Conservation (phyloP, 2,329 filamentous ascomycete species). For the Graphilbum sp. region DNA sequence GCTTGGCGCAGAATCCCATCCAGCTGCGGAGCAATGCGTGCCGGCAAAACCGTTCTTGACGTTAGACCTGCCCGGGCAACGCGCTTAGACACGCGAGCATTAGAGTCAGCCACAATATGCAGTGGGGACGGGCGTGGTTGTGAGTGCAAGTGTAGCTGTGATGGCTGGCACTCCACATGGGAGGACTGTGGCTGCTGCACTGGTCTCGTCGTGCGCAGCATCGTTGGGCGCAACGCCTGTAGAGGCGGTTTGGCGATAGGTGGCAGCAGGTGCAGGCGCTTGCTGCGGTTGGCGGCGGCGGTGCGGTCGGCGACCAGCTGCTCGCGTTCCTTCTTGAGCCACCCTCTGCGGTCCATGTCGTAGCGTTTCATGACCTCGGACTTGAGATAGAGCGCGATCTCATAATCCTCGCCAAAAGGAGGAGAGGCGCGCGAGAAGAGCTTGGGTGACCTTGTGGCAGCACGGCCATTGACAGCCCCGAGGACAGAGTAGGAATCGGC, state of each 20-base stretch:
- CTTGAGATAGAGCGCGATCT: slow-evolving; percentile 33
- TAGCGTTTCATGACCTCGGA: slow-evolving; percentile 34
- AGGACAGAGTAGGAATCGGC: slow-evolving; percentile 22
- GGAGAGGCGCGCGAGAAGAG: slow-evolving; percentile 28
- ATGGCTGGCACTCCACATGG: slow-evolving; percentile 17
- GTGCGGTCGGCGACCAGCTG: slow-evolving; percentile 30
- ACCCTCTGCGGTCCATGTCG: slow-evolving; percentile 25
- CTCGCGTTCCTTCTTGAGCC: slow-evolving; percentile 33
- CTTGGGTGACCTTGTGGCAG: slow-evolving; percentile 24
- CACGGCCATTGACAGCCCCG: slow-evolving; percentile 32
- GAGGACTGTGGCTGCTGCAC: slow-evolving; percentile 11
- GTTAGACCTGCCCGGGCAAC: background rate
- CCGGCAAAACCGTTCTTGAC: slow-evolving; percentile 5
- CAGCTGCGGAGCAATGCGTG: slow-evolving; percentile 11
- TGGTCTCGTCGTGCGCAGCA: background rate
- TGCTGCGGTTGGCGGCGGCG: slow-evolving; percentile 21
- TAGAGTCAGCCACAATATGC: slow-evolving; percentile 1
- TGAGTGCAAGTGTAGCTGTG: background rate
- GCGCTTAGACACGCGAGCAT: slow-evolving; percentile 6
- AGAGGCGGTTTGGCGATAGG: slow-evolving; percentile 15
- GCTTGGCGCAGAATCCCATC: slow-evolving; percentile 2
- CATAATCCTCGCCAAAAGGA: slow-evolving; percentile 36
- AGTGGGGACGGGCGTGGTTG: slow-evolving; percentile 1
- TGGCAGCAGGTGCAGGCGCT: slow-evolving; percentile 22
- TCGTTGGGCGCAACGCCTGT: background rate